Percentiles rank a stretch among this genome's conserved stretches.
phyloP scores from a whole-genome alignment of 2,329 filamentous ascomycete species.

The Diaporthe nobilis region DNA sequence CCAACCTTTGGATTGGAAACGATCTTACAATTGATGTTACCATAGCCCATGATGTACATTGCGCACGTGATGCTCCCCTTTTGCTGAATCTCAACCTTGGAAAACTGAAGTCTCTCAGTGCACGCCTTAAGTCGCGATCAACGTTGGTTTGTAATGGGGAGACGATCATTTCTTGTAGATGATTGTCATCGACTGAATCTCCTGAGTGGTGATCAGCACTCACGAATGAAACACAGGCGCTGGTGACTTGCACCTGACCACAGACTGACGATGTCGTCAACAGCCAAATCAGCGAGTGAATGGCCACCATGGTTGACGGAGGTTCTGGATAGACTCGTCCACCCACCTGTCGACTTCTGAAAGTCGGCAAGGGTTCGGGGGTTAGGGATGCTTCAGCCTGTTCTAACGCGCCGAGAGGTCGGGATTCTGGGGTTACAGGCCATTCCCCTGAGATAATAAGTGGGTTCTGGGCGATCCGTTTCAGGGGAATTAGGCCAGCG shows the following conservation, averaged over 20 bases:
- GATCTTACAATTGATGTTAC: background rate
- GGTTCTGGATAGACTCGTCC: background rate
- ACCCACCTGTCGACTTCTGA: background rate
- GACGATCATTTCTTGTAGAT: background rate
- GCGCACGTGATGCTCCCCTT: too few species aligned
- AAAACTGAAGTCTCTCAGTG: background rate
- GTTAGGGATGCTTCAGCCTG: background rate
- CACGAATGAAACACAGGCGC: background rate
- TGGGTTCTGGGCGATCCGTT: conserved; percentile 27
- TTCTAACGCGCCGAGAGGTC: background rate
- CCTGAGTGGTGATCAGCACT: background rate
- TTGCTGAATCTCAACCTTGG: too few species aligned
- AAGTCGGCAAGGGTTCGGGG: background rate
- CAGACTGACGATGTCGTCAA: background rate
- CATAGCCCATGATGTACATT: background rate
- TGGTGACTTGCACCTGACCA: background rate
- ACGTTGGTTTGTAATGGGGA: background rate
- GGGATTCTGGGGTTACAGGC: conserved; percentile 6
- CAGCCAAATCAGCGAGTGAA: background rate
- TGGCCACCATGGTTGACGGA: background rate
- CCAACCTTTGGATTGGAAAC: background rate
- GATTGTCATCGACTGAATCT: background rate
- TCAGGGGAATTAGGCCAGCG: conserved; percentile 32
- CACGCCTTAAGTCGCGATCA: background rate
- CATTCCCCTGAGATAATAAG: conserved; percentile 16